A percentile compares a stretch with the other conserved stretches of the same genome.
phyloP scores from a whole-genome alignment of 1,284 basidiomycete species.

The Rhodotorula sp. region DNA sequence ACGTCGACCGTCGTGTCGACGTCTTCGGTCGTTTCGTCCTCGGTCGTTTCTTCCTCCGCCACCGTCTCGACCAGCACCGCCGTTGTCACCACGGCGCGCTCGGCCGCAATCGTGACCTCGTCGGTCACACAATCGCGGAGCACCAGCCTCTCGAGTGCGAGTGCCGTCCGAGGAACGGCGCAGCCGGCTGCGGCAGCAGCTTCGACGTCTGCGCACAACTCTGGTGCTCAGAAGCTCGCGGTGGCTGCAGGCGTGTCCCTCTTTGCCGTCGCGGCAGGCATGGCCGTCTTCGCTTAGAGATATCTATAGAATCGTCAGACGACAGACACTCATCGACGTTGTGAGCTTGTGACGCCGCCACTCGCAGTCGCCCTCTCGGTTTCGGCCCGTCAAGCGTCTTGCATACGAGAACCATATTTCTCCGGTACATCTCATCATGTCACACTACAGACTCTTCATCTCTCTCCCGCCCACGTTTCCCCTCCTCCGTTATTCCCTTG shows the following conservation, averaged over 20 bases:
- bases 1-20: conserved; percentile 15
- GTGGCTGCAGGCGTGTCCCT: not conserved
- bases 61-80: conserved; percentile 6
- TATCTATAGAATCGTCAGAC: not conserved
- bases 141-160: no score
- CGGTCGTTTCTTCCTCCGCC: not conserved
- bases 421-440: no score
- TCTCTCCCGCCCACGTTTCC: not conserved
- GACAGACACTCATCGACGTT: not conserved
- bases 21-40: not conserved
- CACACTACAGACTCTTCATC: not conserved
- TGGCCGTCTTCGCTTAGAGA: conserved; percentile 6
- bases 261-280: not conserved
- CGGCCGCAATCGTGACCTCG: conserved; percentile 1
- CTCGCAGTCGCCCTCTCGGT: no score
- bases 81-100: conserved; percentile 1
- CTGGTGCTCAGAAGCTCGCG: not conserved
- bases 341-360: not conserved
- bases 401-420: no score
- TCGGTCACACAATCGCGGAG: not conserved
- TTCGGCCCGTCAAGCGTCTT: no score
- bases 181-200: not conserved
- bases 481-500: not conserved
- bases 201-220: not conserved
- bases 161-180: not conserved